phyloP scores from a whole-genome alignment of 1,139 yeast species.

The Blastobotrys capitulatus region DNA sequence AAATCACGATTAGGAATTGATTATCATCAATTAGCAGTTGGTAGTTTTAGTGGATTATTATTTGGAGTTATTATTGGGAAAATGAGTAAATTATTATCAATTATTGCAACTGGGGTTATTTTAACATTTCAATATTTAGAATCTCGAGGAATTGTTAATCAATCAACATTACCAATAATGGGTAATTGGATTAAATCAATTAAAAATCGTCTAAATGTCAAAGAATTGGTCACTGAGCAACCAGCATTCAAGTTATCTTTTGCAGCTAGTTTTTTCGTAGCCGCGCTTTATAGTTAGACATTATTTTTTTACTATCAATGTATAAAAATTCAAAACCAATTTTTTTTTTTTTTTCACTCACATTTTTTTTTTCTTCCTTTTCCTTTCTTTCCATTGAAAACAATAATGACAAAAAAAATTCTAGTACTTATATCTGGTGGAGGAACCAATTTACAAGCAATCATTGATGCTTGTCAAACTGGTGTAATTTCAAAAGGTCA shows the following conservation, averaged over 20 bases:
- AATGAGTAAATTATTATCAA: conserved; percentile 52
- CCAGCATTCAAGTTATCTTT: conserved; percentile 64
- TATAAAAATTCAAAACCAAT: too few species aligned
- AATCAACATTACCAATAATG: conserved; percentile 40
- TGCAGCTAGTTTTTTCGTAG: conserved; percentile 52
- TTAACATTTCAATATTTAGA: conserved; percentile 53
- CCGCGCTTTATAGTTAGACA: conserved; percentile 49
- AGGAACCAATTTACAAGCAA: conserved; percentile 90
- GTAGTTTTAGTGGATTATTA: conserved; percentile 60
- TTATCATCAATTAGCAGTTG: conserved; percentile 63
- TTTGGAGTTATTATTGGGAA: conserved; percentile 64
- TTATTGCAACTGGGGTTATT: conserved; percentile 47
- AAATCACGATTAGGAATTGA: conserved; percentile 39
- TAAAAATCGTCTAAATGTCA: conserved; percentile 43
- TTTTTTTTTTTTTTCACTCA: too few species aligned
- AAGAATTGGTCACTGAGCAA: conserved; percentile 51
- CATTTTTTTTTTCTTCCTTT: neutral
- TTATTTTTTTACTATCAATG: too few species aligned
- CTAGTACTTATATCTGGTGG: conserved; percentile 89
- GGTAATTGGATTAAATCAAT: conserved; percentile 43
- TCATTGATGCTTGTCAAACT: conserved; percentile 62
- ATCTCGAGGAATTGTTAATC: conserved; percentile 48
- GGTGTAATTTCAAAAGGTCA: conserved; percentile 46
- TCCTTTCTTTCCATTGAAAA: neutral
- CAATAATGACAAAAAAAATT: conserved; percentile 32